Evolutionary conservation across 306 rosid genomes (phyloP).

Genomic region (Echinosophora koreensis): DNA sequence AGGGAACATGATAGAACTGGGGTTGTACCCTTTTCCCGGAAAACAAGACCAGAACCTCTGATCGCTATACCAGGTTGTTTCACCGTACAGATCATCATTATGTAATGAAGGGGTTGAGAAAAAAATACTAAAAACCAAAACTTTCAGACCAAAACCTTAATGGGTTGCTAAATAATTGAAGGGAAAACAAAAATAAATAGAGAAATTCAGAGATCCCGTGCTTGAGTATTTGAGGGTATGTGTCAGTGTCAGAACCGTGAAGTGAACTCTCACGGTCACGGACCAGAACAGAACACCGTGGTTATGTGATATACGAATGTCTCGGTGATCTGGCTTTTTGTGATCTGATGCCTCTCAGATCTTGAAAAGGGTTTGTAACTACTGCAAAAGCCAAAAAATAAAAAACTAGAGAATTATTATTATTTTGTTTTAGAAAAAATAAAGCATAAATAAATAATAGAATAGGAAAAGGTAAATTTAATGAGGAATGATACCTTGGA

Average conservation of each 20-base stretch:
- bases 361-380: no score
- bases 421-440: background rate
- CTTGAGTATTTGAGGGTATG: background rate
- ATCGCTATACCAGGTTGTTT: slow-evolving; percentile 44
- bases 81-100: slow-evolving; percentile 54
- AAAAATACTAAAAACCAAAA: slow-evolving; percentile 12
- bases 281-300: slow-evolving; percentile 35
- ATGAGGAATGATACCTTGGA: background rate
- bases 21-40: slow-evolving; percentile 32
- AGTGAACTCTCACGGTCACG: slow-evolving; percentile 29
- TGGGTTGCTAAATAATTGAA: slow-evolving; percentile 34
- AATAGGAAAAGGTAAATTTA: background rate
- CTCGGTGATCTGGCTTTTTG: slow-evolving; percentile 20
- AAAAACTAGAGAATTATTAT: background rate
- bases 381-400: background rate
- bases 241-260: slow-evolving; percentile 48
- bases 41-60: slow-evolving; percentile 33
- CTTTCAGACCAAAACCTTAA: slow-evolving; percentile 30
- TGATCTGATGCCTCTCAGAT: slow-evolving; percentile 14
- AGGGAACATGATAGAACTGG: slow-evolving; percentile 28
- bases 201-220: slow-evolving; percentile 7
- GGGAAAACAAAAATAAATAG: background rate
- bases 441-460: background rate
- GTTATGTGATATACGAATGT: slow-evolving; percentile 11
- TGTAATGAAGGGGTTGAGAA: background rate